A percentile compares a stretch with the other conserved stretches of the same genome.
phyloP scores from a whole-genome alignment of 768 basidiomycete species.

The Tulasnella calospora region DNA sequence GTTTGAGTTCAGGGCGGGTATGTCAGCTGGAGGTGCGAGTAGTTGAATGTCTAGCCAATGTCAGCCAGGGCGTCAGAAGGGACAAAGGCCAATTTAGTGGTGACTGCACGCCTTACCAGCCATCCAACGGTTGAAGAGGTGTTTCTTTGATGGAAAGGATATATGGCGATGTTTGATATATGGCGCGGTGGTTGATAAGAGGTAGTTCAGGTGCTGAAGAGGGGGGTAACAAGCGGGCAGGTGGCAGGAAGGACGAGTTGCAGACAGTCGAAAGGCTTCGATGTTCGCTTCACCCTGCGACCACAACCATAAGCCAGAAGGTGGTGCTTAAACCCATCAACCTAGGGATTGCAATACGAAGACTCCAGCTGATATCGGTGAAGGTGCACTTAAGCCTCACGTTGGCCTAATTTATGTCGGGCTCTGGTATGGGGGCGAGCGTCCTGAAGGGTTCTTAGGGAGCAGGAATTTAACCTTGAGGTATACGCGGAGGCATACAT shows the following conservation, averaged over 20 bases:
- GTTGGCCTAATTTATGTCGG: no score
- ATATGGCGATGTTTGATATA: neutral
- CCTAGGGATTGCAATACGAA: neutral
- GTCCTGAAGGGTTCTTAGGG: no score
- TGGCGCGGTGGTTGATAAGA: neutral
- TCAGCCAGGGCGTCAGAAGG: neutral
- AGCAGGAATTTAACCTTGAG: no score
- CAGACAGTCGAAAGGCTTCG: slow-evolving; percentile 7
- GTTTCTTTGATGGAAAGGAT: neutral
- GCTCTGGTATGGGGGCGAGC: no score
- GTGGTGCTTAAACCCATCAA: neutral
- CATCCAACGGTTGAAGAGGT: neutral
- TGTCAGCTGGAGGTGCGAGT: neutral
- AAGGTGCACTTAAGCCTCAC: no score
- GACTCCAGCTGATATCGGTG: no score
- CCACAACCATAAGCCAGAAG: neutral
- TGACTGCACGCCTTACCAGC: slow-evolving; percentile 7
- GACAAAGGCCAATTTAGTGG: slow-evolving; percentile 9
- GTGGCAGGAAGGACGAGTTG: slow-evolving; percentile 3
- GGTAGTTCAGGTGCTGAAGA: neutral
- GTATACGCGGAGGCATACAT: no score
- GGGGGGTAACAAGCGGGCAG: neutral
- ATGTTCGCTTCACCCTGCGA: slow-evolving; percentile 5
- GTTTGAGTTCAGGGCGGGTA: neutral
- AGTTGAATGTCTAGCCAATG: neutral